Base-by-base conservation (phyloP, 768 basidiomycete genomes). In the Mycena chlorophos region DNA sequence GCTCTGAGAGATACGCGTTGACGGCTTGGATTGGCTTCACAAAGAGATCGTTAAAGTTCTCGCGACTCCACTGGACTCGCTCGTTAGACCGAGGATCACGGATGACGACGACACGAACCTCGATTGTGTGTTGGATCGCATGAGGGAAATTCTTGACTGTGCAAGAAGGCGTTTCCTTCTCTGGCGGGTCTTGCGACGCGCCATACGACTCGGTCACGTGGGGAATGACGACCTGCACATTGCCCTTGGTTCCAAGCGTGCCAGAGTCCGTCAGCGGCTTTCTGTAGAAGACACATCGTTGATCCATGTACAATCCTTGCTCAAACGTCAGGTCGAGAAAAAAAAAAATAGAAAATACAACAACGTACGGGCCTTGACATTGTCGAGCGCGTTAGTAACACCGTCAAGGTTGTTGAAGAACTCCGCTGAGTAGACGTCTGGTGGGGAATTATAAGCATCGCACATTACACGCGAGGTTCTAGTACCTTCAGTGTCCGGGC, bases 141-240 rank as follows among this genome's bases (percentile, higher is more conserved):
- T 99, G 95, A 10, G 97, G 97, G 83, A 98, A 99, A 73, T 92
- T 98, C 78, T 98, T 98, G 70, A 98, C 89, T 1, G 97, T 99
- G 71, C 97, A 99, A 23, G 91, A 91, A 22, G 97, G 91, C 1
- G 94, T 87, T 68, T 95, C 89, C 73, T 97, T 98, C 75, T 99
- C 97, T 8, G 97, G 97, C 42, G 97, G 97, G 69, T 99, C 97
- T 73, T 98, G 97, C 14, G 95, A 98, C 8, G 94, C 96, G 14
- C 91, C 88, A 71, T 98, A 98, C 17, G 93, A 95, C 72, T 98
- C 96, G 17, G 96, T 96, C 34, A 98, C 62, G 70, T 96, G 83
- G 14, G 96, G 96, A 45, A 97, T 82, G 53, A 98, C 81, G 59
- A 98, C 94, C 73, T 98, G 96, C 3, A 88, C 86, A 70, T 98